Percentiles rank a stretch among this genome's conserved stretches.
Evolutionary conservation across 2,329 filamentous ascomycete species (phyloP).

Genomic region (Colletotrichum sp.): DNA sequence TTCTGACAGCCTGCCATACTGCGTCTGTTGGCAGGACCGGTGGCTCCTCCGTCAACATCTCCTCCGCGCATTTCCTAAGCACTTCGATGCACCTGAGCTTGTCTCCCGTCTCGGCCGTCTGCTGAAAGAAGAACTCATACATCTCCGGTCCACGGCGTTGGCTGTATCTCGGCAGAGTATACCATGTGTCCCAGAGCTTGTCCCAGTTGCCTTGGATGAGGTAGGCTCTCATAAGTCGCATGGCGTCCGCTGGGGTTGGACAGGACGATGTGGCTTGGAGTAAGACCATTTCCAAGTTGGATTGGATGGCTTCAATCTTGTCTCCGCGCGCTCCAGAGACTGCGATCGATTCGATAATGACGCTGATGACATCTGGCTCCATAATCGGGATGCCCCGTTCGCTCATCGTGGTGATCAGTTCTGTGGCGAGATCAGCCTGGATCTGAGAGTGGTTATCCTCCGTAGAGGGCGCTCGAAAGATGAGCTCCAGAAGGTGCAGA

Average conservation of each 20-base stretch:
- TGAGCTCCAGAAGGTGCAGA: conserved; percentile 40
- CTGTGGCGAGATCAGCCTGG: conserved; percentile 44
- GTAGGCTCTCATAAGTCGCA: conserved; percentile 51
- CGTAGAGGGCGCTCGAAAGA: conserved; percentile 34
- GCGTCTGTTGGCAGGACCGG: conserved; percentile 48
- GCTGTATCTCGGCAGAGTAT: conserved; percentile 55
- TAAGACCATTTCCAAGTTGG: conserved; percentile 52
- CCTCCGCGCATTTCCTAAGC: conserved; percentile 59
- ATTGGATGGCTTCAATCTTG: conserved; percentile 43
- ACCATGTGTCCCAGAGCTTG: conserved; percentile 67
- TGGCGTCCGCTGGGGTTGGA: conserved; percentile 40
- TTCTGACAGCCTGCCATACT: conserved; percentile 53
- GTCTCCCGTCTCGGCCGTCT: conserved; percentile 50
- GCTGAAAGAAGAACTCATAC: conserved; percentile 59
- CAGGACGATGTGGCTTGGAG: conserved; percentile 39
- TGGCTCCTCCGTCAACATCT: conserved; percentile 63
- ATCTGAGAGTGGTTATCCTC: conserved; percentile 27
- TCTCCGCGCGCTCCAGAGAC: conserved; percentile 32
- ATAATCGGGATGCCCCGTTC: conserved; percentile 49
- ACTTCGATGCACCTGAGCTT: conserved; percentile 49
- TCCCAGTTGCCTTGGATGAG: conserved; percentile 55
- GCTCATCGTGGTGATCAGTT: conserved; percentile 49
- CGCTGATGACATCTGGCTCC: conserved; percentile 52
- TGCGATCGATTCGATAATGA: conserved; percentile 47
- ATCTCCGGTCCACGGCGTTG: conserved; percentile 53